A percentile compares a stretch with the other conserved stretches of the same genome.
These are phyloP conservation scores for Ophidiomyces ophidiicola DNA, from an alignment of 2,329 filamentous ascomycete genomes.

Conservation along the genomic window DNA sequence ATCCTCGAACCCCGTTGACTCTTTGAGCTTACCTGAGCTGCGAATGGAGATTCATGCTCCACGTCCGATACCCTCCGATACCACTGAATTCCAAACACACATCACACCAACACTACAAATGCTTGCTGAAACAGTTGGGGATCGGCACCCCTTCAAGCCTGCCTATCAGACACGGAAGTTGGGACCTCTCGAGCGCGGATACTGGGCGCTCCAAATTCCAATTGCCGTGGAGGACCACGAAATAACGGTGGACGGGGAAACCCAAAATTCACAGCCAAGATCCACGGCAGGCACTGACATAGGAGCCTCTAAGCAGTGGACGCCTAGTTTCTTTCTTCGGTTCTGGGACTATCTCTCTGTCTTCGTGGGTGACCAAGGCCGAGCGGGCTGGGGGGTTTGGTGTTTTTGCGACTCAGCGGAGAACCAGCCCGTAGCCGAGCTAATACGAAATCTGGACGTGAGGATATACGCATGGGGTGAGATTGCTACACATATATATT, in stretches of 20 bases:
- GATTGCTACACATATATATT: conserved; percentile 58
- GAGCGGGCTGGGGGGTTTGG: conserved; percentile 38
- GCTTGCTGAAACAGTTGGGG: conserved; percentile 42
- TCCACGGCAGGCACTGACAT: conserved; percentile 38
- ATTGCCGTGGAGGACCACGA: conserved; percentile 30
- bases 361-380: conserved; percentile 28
- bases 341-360: conserved; percentile 34
- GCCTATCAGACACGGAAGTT: conserved; percentile 38
- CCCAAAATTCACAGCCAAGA: conserved; percentile 44
- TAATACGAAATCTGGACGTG: conserved; percentile 32
- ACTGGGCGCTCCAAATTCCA: conserved; percentile 57
- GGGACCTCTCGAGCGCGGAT: conserved; percentile 56
- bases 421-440: background rate
- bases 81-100: conserved; percentile 38
- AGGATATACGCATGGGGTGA: conserved; percentile 70
- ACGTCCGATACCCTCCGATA: conserved; percentile 39
- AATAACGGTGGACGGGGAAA: background rate
- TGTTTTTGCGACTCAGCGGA: conserved; percentile 24
- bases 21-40: conserved; percentile 15
- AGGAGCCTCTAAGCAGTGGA: conserved; percentile 22
- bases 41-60: conserved; percentile 41
- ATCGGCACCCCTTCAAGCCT: conserved; percentile 45
- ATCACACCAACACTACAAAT: conserved; percentile 45
- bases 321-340: conserved; percentile 23
- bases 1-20: background rate